Conservation (phyloP, 768 basidiomycete species). For the Candolleomyces efflorescens region DNA sequence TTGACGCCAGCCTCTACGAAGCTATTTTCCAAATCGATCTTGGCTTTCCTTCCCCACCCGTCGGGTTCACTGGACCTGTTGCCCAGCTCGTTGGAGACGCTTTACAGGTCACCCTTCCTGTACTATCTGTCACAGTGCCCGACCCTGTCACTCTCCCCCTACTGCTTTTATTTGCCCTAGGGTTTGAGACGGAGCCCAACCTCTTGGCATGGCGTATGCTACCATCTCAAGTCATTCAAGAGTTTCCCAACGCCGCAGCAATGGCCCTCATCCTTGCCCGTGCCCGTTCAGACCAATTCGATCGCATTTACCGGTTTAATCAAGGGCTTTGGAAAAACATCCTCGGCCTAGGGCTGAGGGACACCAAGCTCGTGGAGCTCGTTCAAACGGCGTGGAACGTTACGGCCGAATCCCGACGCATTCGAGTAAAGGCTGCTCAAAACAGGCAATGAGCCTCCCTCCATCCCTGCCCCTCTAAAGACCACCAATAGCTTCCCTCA, state of each 20-base stretch:
- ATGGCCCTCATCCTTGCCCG: slow-evolving; percentile 52
- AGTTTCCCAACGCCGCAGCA: slow-evolving; percentile 57
- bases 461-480: neutral
- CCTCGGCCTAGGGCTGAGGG: slow-evolving; percentile 47
- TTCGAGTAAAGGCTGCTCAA: slow-evolving; percentile 20
- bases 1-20: slow-evolving; percentile 45
- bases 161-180: slow-evolving; percentile 54
- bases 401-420: slow-evolving; percentile 57
- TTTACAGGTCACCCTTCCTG: slow-evolving; percentile 45
- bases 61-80: slow-evolving; percentile 29
- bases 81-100: slow-evolving; percentile 20
- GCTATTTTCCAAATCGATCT: slow-evolving; percentile 28
- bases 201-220: slow-evolving; percentile 48
- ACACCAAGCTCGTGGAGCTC: slow-evolving; percentile 40
- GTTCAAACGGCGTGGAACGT: slow-evolving; percentile 69
- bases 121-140: slow-evolving; percentile 46
- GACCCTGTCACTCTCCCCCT: slow-evolving; percentile 53
- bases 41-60: slow-evolving; percentile 28
- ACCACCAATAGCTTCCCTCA: neutral
- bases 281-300: slow-evolving; percentile 32
- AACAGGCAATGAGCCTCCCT: neutral
- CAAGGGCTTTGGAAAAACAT: slow-evolving; percentile 68
- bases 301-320: slow-evolving; percentile 35
- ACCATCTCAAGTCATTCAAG: slow-evolving; percentile 48
- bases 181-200: slow-evolving; percentile 45